phyloP scores from a whole-genome alignment of 371 early-diverging fungal species.

The Saksenaea oblongispora region DNA sequence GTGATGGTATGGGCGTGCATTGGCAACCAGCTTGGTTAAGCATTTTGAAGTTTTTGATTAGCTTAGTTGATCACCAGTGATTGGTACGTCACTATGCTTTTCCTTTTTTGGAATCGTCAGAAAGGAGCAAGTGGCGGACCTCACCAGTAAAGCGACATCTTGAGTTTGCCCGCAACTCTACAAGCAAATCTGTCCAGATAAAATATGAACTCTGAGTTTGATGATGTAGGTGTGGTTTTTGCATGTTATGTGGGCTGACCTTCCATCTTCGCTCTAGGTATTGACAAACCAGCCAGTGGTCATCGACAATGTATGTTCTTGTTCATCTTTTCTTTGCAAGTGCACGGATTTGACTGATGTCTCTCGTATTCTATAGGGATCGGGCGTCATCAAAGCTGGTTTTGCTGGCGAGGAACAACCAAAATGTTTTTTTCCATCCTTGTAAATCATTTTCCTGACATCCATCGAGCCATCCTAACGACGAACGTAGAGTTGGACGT shows the following conservation, averaged over 20 bases:
- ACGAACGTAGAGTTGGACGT: constrained; percentile 77
- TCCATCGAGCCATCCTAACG: constrained; percentile 1
- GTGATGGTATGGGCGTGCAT: no score
- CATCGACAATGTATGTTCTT: constrained; percentile 64
- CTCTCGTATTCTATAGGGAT: constrained; percentile 70
- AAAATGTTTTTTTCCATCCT: constrained; percentile 89
- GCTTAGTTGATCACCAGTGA: no score
- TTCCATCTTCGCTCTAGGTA: constrained; percentile 48
- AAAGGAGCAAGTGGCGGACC: background rate
- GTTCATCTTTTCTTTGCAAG: background rate
- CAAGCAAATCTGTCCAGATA: background rate
- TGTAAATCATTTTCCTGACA: constrained; percentile 47
- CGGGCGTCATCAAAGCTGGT: constrained; percentile 96
- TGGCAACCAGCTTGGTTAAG: no score
- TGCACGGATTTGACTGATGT: background rate
- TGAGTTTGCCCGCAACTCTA: constrained; percentile 1
- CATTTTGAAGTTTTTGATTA: no score
- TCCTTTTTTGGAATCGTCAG: background rate
- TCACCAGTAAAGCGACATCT: background rate
- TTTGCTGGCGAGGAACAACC: constrained; percentile 97
- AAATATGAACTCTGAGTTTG: constrained; percentile 51
- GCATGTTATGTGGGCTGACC: constrained; percentile 4
- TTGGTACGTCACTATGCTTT: background rate
- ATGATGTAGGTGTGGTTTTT: constrained; percentile 34
- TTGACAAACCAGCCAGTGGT: constrained; percentile 91